phyloP scores from a whole-genome alignment of 352 stramenopile genomes.

The Pythium guiyangense region DNA sequence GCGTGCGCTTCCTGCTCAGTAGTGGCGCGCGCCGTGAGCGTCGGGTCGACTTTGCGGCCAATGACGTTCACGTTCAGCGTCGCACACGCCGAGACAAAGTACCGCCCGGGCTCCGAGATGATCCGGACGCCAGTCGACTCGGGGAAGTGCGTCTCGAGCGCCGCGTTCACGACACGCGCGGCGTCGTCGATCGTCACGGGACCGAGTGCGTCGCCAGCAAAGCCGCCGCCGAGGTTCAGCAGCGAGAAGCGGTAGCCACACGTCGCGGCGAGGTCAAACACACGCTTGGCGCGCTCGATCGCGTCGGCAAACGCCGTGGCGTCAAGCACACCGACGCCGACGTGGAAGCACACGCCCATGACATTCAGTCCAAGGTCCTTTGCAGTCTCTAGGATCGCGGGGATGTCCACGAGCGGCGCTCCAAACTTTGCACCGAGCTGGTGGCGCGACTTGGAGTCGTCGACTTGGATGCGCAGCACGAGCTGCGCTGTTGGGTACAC shows the following conservation, averaged over 20 bases:
- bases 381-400: conserved; percentile 50
- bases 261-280: conserved; percentile 63
- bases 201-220: conserved; percentile 49
- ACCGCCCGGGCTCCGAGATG: conserved; percentile 89
- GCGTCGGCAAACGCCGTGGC: conserved; percentile 73
- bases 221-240: conserved; percentile 88
- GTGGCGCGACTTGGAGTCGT: conserved; percentile 81
- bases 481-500: conserved; percentile 44
- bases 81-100: conserved; percentile 70
- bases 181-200: conserved; percentile 41
- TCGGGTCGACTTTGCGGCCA: conserved; percentile 36
- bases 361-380: conserved; percentile 61
- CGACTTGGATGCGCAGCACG: conserved; percentile 72
- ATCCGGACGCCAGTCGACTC: conserved; percentile 43
- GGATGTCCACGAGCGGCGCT: conserved; percentile 43
- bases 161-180: conserved; percentile 29
- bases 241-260: conserved; percentile 61
- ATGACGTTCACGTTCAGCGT: conserved; percentile 78
- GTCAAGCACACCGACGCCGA: conserved; percentile 79
- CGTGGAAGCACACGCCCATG: conserved; percentile 86
- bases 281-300: conserved; percentile 47
- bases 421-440: conserved; percentile 87
- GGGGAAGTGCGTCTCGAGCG: conserved; percentile 43
- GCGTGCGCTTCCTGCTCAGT: conserved; percentile 11
- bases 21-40: conserved; percentile 14